Conservation (phyloP, 2,329 filamentous ascomycete species). For the Chaetomium globosum region DNA sequence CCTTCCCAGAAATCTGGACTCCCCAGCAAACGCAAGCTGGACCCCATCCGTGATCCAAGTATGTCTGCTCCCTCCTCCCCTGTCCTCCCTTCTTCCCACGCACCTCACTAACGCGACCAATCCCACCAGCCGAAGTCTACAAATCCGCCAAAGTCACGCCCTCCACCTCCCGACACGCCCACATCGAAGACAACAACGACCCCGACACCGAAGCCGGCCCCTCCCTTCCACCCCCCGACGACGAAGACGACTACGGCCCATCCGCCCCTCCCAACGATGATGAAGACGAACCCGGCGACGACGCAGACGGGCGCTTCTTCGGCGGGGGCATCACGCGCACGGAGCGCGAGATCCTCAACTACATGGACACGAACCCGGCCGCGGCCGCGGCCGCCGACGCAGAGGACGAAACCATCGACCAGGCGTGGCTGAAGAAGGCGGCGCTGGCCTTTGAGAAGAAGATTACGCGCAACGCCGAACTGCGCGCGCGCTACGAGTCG, state of each 20-base stretch:
- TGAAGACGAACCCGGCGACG: slow-evolving; percentile 60
- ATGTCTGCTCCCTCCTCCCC: slow-evolving; percentile 38
- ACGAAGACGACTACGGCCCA: slow-evolving; percentile 53
- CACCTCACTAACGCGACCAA: slow-evolving; percentile 10
- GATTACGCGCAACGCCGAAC: slow-evolving; percentile 86
- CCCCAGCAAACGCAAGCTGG: slow-evolving; percentile 65
- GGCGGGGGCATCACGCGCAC: slow-evolving; percentile 83
- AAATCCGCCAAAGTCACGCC: slow-evolving; percentile 60
- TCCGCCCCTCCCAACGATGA: slow-evolving; percentile 47
- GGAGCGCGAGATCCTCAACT: slow-evolving; percentile 84
- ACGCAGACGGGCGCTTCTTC: slow-evolving; percentile 94
- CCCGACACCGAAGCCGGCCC: slow-evolving; percentile 51
- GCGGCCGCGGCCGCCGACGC: slow-evolving; percentile 40
- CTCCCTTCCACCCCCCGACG: slow-evolving; percentile 50
- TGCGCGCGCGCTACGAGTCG: slow-evolving; percentile 80
- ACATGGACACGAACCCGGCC: slow-evolving; percentile 66
- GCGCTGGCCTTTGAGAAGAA: slow-evolving; percentile 85
- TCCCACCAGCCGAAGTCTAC: slow-evolving; percentile 59
- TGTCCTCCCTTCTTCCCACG: slow-evolving; percentile 8
- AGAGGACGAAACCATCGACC: slow-evolving; percentile 74
- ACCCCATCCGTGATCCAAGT: slow-evolving; percentile 65
- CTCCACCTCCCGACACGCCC: slow-evolving; percentile 50
- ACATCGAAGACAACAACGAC: slow-evolving; percentile 50
- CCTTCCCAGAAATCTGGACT: slow-evolving; percentile 47
- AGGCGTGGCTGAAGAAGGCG: slow-evolving; percentile 78